A percentile compares a stretch with the other conserved stretches of the same genome.
Conservation (phyloP, 345 rosid species). For the Syzygium oleosum region DNA sequence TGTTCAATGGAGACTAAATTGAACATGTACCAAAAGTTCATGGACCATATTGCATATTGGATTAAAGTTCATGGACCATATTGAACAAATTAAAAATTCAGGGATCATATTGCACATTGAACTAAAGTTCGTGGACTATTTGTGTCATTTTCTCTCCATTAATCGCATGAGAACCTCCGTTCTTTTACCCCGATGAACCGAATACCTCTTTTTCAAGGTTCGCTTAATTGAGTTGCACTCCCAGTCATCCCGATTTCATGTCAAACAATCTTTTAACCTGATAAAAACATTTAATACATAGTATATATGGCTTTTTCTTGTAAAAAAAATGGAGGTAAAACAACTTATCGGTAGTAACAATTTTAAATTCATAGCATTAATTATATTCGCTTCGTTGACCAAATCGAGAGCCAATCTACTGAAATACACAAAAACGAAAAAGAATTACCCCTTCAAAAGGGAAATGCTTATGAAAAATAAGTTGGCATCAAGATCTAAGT, state of each 20-base stretch:
- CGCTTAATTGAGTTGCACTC: not conserved
- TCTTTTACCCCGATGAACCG: not conserved
- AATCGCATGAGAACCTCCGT: not conserved
- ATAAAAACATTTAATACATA: not conserved
- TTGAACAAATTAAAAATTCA: too few species aligned
- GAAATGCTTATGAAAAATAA: not conserved
- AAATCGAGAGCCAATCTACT: not conserved
- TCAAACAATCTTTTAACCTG: not conserved
- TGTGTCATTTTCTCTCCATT: not conserved
- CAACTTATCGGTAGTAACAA: not conserved
- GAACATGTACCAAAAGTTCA: too few species aligned
- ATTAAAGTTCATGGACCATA: too few species aligned
- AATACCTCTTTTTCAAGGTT: not conserved
- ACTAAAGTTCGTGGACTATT: too few species aligned
- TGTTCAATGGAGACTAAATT: too few species aligned
- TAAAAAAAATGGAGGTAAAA: not conserved
- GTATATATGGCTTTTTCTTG: not conserved
- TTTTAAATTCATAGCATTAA: not conserved
- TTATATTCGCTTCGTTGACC: not conserved
- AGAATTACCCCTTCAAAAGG: not conserved
- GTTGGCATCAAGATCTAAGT: not conserved
- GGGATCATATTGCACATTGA: too few species aligned
- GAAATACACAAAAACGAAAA: not conserved
- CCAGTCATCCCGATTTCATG: not conserved
- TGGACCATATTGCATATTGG: too few species aligned